Evolutionary conservation across 2,329 filamentous ascomycete species (phyloP).

Genomic region (Phaeosphaeriaceae sp.): DNA sequence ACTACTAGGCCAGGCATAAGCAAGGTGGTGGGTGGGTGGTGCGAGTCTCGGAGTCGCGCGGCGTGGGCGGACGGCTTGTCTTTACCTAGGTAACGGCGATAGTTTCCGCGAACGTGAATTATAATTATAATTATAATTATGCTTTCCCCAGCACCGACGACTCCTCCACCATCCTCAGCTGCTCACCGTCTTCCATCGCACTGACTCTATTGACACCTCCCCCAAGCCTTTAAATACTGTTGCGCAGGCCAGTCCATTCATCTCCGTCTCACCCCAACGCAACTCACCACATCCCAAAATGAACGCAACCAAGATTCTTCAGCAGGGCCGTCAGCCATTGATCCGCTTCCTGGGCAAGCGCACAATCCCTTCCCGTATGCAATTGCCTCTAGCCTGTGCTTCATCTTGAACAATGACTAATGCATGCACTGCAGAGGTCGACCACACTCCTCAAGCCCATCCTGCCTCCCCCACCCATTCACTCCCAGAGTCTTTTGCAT

Average conservation of each 20-base stretch:
- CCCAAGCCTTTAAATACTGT: too few relatives aligned
- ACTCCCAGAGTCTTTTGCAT: constrained; percentile 74
- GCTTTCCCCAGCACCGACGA: constrained; percentile 4
- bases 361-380: constrained; percentile 52
- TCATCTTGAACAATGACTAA: not conserved
- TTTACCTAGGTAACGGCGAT: constrained; percentile 26
- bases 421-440: constrained; percentile 62
- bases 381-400: not conserved
- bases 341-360: constrained; percentile 60
- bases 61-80: constrained; percentile 15
- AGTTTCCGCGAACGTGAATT: constrained; percentile 20
- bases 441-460: constrained; percentile 76
- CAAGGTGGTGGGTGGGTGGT: too few relatives aligned
- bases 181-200: too few relatives aligned
- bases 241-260: too few relatives aligned
- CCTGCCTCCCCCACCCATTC: constrained; percentile 71
- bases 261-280: too few relatives aligned
- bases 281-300: constrained; percentile 38
- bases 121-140: constrained; percentile 36
- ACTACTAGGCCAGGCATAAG: too few relatives aligned
- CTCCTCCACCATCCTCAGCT: constrained; percentile 1
- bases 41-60: not conserved
- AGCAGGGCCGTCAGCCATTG: constrained; percentile 57
- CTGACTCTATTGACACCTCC: too few relatives aligned
- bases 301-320: constrained; percentile 55